Conservation (phyloP, 495 filamentous ascomycete genomes). For the Cercophora sp. region DNA sequence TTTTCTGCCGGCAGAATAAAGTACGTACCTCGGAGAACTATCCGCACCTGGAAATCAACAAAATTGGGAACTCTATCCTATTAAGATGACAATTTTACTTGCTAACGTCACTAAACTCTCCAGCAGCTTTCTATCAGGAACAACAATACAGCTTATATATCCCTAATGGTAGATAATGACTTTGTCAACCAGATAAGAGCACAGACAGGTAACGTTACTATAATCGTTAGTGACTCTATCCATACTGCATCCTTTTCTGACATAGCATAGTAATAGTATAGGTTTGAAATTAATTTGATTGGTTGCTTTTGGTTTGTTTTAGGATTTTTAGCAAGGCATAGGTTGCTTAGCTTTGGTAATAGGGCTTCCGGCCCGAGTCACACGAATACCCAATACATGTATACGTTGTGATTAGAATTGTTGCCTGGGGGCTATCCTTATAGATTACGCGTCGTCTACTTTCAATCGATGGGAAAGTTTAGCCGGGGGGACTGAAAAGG, state of each 20-base stretch:
- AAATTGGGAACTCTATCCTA: background rate
- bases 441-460: constrained; percentile 3
- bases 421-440: constrained; percentile 3
- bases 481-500: background rate
- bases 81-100: background rate
- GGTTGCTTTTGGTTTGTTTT: background rate
- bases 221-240: background rate
- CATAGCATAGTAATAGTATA: background rate
- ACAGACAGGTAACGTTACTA: background rate
- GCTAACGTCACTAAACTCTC: background rate
- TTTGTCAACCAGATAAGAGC: background rate
- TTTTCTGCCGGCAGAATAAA: constrained; percentile 2
- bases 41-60: background rate
- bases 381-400: background rate
- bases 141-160: background rate
- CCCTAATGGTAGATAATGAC: background rate
- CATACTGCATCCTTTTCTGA: background rate
- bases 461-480: constrained; percentile 6
- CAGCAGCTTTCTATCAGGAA: background rate
- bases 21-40: background rate
- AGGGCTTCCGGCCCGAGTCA: background rate
- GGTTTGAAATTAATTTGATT: background rate
- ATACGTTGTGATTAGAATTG: background rate
- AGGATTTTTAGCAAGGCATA: background rate
- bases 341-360: background rate